Evolutionary conservation across 2,329 filamentous ascomycete genomes (phyloP).

Genomic region (Coleophoma crateriformis): DNA sequence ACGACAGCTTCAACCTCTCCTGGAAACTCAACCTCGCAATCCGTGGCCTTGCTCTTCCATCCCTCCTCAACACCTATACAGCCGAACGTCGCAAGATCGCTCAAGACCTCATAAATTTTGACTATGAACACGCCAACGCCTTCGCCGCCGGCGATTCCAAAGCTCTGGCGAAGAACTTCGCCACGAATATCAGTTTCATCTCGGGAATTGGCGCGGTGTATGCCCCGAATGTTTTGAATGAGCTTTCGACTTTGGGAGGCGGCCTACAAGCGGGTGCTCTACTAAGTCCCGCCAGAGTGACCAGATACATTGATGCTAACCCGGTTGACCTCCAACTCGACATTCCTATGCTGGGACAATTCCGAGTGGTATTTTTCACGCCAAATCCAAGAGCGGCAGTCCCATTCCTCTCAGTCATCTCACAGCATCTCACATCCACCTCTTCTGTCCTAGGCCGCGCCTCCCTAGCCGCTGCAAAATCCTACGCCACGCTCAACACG

Average conservation of each 20-base stretch:
- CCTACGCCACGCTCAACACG: constrained; percentile 55
- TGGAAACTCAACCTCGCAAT: constrained; percentile 49
- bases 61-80: constrained; percentile 55
- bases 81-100: constrained; percentile 57
- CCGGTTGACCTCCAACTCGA: constrained; percentile 74
- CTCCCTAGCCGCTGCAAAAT: constrained; percentile 52
- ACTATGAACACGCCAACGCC: constrained; percentile 51
- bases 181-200: constrained; percentile 67
- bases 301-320: constrained; percentile 72
- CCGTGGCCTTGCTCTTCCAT: constrained; percentile 47
- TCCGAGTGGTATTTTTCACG: constrained; percentile 68
- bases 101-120: constrained; percentile 60
- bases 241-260: constrained; percentile 42
- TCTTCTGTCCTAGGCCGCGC: constrained; percentile 54
- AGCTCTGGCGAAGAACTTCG: constrained; percentile 63
- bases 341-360: constrained; percentile 72
- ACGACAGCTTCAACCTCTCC: constrained; percentile 57
- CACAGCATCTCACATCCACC: constrained; percentile 43
- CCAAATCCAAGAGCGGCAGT: constrained; percentile 51
- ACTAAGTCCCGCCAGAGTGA: constrained; percentile 60
- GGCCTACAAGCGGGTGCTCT: constrained; percentile 34
- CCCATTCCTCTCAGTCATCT: constrained; percentile 56
- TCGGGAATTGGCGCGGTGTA: constrained; percentile 68
- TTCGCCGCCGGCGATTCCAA: constrained; percentile 56
- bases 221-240: constrained; percentile 55